These are phyloP conservation scores for Hydnomerulius pinastri DNA, from an alignment of 768 basidiomycete genomes.

Conservation along the genomic window DNA sequence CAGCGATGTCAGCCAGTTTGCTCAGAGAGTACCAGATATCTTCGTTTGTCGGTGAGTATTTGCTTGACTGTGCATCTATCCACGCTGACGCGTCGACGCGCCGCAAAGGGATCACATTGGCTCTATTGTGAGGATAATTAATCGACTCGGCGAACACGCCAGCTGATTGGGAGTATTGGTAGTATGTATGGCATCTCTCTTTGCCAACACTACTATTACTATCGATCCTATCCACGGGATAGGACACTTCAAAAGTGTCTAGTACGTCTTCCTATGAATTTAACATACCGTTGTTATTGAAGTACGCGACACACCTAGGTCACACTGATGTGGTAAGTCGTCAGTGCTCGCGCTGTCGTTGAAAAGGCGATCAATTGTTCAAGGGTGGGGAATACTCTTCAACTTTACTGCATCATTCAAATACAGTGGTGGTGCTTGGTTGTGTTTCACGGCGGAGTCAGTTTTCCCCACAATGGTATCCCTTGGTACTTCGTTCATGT, in stretches of 20 bases:
- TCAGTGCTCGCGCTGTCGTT: background rate
- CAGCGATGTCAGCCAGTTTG: background rate
- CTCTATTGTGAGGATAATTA: background rate
- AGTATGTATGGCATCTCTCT: conserved; percentile 5
- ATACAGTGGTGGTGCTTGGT: background rate
- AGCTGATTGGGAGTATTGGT: background rate
- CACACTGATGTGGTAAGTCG: background rate
- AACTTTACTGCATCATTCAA: background rate
- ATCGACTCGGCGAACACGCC: background rate
- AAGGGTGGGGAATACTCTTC: background rate
- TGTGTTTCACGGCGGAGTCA: background rate
- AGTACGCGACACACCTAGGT: background rate
- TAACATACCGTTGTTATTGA: background rate
- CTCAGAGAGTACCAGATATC: background rate
- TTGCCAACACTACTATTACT: background rate
- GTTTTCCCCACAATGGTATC: background rate
- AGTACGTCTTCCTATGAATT: background rate
- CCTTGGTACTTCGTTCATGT: background rate
- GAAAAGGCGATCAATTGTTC: background rate
- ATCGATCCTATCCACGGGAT: background rate
- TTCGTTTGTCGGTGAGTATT: background rate
- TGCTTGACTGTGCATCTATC: background rate
- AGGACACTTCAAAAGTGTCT: background rate
- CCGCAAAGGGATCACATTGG: background rate
- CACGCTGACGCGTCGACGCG: background rate